Percentiles rank a stretch among this genome's conserved stretches.
phyloP scores from a whole-genome alignment of 371 early-diverging fungal genomes.

The Sporodiniella umbellata region DNA sequence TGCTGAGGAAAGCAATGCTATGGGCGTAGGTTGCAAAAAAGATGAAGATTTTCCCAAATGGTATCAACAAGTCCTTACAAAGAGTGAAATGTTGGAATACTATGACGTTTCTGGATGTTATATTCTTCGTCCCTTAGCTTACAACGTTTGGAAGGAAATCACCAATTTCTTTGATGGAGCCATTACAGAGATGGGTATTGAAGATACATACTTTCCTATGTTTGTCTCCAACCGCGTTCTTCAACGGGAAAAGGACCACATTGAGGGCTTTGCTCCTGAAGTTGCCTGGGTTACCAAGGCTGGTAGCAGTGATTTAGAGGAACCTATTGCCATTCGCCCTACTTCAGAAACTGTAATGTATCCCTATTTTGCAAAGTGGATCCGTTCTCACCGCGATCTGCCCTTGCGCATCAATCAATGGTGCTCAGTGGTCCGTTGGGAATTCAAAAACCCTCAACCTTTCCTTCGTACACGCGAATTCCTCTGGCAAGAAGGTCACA shows the following conservation, averaged over 20 bases:
- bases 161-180: constrained; percentile 91
- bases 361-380: constrained; percentile 99
- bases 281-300: constrained; percentile 99
- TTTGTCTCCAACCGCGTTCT: constrained; percentile 92
- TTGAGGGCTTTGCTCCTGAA: constrained; percentile 99
- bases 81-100: constrained; percentile 98
- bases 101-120: constrained; percentile 99
- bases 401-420: constrained; percentile 99
- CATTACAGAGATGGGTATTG: constrained; percentile 94
- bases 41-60: constrained; percentile 91
- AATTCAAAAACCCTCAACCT: constrained; percentile 99
- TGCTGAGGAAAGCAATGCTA: constrained; percentile 58
- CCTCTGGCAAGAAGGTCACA: constrained; percentile 99
- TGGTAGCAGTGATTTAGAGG: constrained; percentile 91
- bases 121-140: constrained; percentile 97
- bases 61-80: constrained; percentile 94
- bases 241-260: constrained; percentile 98
- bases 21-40: constrained; percentile 94
- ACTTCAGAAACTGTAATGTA: constrained; percentile 99
- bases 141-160: constrained; percentile 97
- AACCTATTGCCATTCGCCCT: constrained; percentile 99
- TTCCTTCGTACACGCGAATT: constrained; percentile 99
- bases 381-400: constrained; percentile 97
- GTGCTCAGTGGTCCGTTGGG: constrained; percentile 99
- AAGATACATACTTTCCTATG: constrained; percentile 99